Evolutionary conservation across 2,329 filamentous ascomycete genomes (phyloP).

Genomic region (Cladosporium sp.): DNA sequence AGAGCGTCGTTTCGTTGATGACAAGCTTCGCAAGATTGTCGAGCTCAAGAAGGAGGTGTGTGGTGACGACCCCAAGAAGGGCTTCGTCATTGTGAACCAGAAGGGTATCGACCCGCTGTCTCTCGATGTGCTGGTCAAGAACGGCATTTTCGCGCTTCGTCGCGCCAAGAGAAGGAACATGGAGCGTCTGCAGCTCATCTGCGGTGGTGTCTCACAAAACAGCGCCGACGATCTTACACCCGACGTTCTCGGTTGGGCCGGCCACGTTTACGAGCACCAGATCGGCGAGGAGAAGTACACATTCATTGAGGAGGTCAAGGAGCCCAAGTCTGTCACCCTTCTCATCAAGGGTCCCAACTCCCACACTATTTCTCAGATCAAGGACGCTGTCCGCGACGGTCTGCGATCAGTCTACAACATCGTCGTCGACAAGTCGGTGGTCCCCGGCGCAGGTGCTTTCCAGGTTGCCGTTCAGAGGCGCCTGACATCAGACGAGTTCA

Average conservation of each 20-base stretch:
- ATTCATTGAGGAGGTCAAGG: conserved; percentile 97
- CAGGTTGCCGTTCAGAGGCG: conserved; percentile 89
- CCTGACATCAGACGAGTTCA: conserved; percentile 79
- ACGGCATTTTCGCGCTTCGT: conserved; percentile 90
- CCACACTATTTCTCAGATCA: conserved; percentile 95
- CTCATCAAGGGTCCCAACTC: conserved; percentile 97
- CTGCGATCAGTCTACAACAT: conserved; percentile 98
- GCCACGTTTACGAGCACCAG: conserved; percentile 93
- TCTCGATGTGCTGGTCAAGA: conserved; percentile 94
- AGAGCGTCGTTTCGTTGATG: conserved; percentile 90
- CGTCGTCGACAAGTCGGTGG: conserved; percentile 95
- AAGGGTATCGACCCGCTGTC: conserved; percentile 98
- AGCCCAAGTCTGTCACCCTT: conserved; percentile 94
- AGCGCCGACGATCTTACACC: conserved; percentile 89
- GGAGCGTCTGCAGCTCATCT: conserved; percentile 94
- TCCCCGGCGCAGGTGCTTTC: conserved; percentile 92
- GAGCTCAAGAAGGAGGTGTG: conserved; percentile 98
- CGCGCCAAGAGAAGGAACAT: conserved; percentile 98
- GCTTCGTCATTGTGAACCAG: conserved; percentile 97
- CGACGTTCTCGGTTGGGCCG: conserved; percentile 90
- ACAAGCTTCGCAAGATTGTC: conserved; percentile 95
- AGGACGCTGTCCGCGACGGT: conserved; percentile 91
- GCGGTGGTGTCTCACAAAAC: conserved; percentile 88
- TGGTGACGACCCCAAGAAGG: conserved; percentile 86
- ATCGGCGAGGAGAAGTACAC: conserved; percentile 99